Evolutionary conservation across 768 basidiomycete species (phyloP).

Genomic region (Amanita molliuscula): DNA sequence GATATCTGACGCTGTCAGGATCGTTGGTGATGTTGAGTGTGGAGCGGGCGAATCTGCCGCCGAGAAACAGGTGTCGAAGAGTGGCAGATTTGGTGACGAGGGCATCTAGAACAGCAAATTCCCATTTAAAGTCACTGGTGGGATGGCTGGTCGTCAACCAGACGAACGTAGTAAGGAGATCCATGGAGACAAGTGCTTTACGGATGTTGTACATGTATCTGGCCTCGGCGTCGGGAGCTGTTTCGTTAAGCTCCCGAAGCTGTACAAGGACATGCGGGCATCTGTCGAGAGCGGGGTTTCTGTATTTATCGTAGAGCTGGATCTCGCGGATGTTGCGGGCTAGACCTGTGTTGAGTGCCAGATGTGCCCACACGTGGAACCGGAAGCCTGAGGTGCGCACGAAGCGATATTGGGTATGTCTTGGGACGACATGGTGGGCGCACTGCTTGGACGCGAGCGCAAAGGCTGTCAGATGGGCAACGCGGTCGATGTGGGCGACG

Average conservation of each 20-base stretch:
- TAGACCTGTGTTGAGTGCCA: slow-evolving; percentile 38
- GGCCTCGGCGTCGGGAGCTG: slow-evolving; percentile 15
- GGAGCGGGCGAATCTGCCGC: slow-evolving; percentile 29
- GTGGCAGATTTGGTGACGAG: slow-evolving; percentile 15
- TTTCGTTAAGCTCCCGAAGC: slow-evolving; percentile 13
- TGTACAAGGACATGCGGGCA: slow-evolving; percentile 27
- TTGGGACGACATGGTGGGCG: slow-evolving; percentile 28
- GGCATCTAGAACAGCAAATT: slow-evolving; percentile 27
- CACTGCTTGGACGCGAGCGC: slow-evolving; percentile 31
- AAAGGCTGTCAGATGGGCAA: slow-evolving; percentile 32
- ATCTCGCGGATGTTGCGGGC: slow-evolving; percentile 36
- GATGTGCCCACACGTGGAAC: slow-evolving; percentile 37
- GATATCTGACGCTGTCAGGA: slow-evolving; percentile 23
- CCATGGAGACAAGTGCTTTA: slow-evolving; percentile 31
- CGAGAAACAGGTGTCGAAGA: slow-evolving; percentile 25
- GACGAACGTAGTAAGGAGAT: slow-evolving; percentile 27
- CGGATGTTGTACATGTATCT: slow-evolving; percentile 27
- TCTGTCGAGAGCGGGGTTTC: slow-evolving; percentile 28
- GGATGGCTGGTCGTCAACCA: slow-evolving; percentile 29
- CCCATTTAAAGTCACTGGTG: slow-evolving; percentile 23
- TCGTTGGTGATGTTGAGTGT: slow-evolving; percentile 19
- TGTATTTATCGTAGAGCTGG: slow-evolving; percentile 29
- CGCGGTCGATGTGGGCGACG: slow-evolving; percentile 30
- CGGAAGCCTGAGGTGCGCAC: slow-evolving; percentile 30
- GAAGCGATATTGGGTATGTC: slow-evolving; percentile 41